A percentile compares a stretch with the other conserved stretches of the same genome.
phyloP scores from a whole-genome alignment of 345 rosid genomes.

The Populus nigra region DNA sequence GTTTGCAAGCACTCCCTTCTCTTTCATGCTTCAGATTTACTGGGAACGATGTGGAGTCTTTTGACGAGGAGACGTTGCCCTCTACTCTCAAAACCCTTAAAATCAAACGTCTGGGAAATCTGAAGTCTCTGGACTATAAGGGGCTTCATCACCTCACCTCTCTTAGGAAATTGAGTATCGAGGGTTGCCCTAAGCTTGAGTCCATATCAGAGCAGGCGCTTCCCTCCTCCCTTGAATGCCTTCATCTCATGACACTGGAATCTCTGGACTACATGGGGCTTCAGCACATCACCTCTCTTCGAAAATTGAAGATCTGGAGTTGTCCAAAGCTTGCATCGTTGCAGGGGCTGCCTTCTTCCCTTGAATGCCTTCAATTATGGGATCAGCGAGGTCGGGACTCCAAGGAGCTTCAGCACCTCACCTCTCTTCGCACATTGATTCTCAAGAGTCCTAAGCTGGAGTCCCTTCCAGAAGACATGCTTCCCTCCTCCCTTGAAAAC shows the following conservation, averaged over 20 bases:
- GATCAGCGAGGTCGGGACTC: no score
- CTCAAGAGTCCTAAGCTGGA: no score
- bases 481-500: no score
- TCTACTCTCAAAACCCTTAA: background rate
- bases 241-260: background rate
- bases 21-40: background rate
- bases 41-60: conserved; percentile 2
- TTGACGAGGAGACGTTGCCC: conserved; percentile 14
- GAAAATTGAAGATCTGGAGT: background rate
- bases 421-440: no score
- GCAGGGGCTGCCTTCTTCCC: background rate
- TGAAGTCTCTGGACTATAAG: conserved; percentile 1
- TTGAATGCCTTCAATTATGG: background rate
- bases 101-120: background rate
- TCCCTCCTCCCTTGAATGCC: background rate
- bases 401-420: no score
- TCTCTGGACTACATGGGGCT: background rate
- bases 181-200: conserved; percentile 1
- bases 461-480: no score
- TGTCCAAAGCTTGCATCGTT: background rate
- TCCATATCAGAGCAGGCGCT: background rate
- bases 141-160: conserved; percentile 7
- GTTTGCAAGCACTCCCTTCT: conserved; percentile 7
- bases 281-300: background rate
- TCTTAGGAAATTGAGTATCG: background rate